Percentiles rank a stretch among this genome's conserved stretches.
Conservation (phyloP, 1,284 basidiomycete species). For the Neolentinus lepideus region DNA sequence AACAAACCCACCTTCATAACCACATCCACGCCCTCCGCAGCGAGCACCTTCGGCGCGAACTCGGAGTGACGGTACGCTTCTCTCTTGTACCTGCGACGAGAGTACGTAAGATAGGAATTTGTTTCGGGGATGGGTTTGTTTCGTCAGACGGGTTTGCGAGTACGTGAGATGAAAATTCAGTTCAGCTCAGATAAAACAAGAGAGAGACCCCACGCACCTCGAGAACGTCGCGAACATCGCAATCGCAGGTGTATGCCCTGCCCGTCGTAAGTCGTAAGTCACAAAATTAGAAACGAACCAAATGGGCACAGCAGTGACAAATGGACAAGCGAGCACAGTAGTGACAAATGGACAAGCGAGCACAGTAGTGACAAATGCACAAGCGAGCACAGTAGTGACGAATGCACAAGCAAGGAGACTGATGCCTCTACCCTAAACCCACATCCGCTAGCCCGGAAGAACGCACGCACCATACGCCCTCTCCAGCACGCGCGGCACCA, state of each 20-base stretch:
- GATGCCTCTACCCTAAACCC: too few species aligned
- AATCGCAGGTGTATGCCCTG: slow-evolving; percentile 22
- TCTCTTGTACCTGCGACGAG: slow-evolving; percentile 62
- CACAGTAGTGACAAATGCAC: too few species aligned
- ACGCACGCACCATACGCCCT: slow-evolving; percentile 38
- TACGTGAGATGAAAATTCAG: too few species aligned
- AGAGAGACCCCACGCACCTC: not conserved
- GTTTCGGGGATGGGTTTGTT: too few species aligned
- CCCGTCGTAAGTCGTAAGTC: slow-evolving; percentile 21
- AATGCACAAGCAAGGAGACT: too few species aligned
- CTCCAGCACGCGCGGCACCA: slow-evolving; percentile 76
- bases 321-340: too few species aligned
- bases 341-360: too few species aligned
- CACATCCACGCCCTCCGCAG: slow-evolving; percentile 70
- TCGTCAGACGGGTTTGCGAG: too few species aligned
- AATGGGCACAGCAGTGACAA: too few species aligned
- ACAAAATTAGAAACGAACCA: not conserved
- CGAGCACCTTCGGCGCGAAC: slow-evolving; percentile 75
- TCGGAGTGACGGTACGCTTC: slow-evolving; percentile 83
- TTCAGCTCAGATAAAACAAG: too few species aligned
- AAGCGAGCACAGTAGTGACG: too few species aligned
- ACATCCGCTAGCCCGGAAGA: too few species aligned
- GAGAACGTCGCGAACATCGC: slow-evolving; percentile 7
- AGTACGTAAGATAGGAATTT: slow-evolving; percentile 3
- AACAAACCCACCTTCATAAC: slow-evolving; percentile 57